Base-by-base conservation (phyloP, 2,329 filamentous ascomycete species). In the Pestalotiopsis sp. region DNA sequence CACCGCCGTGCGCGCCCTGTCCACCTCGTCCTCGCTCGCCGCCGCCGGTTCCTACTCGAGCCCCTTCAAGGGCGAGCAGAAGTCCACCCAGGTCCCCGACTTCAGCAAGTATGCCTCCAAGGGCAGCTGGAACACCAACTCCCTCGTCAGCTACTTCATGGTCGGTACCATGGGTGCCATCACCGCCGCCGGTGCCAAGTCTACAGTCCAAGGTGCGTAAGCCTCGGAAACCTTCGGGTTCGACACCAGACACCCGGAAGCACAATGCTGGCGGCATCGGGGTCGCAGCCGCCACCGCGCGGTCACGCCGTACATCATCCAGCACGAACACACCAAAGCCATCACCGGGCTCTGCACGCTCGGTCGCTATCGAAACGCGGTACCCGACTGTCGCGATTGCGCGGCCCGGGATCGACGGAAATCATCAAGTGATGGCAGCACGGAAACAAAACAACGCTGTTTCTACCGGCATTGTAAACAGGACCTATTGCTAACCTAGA, bases 141-240 rank as follows among this genome's bases (percentile, higher is more conserved):
- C 95, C 86, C 86, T 97, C 75, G 96, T 97, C 83, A 91, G 91
- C 78, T 99, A 99, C 89, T 98, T 99, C 85, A 97, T 98, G 93
- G 96, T 97, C 74, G 96, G 96, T 77, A 91, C 93, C 68, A 92
- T 99, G 88, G 96, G 96, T 80, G 92, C 96, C 78, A 88, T 98
- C 81, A 91, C 92, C 73, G 95, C 95, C 69, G 92, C 96, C 75
- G 95, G 95, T 79, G 96, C 95, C 81, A 99, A 99, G 92, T 94
- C 93, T 77, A 98, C 96, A 73, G 94, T 99, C 75, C 94, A 98
- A 88, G 95, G 96, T 99, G 90, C 81, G 92, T 86, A 62, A 62
- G 27, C 23, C 27, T 27, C 57, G 57, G 57, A 59, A 59, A 59
- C 3, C 12, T 27, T 36, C 57, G 57, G 27, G 27, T 59, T 36